Conservation (phyloP, 2,329 filamentous ascomycete genomes). For the Arthrinium puccinioides region DNA sequence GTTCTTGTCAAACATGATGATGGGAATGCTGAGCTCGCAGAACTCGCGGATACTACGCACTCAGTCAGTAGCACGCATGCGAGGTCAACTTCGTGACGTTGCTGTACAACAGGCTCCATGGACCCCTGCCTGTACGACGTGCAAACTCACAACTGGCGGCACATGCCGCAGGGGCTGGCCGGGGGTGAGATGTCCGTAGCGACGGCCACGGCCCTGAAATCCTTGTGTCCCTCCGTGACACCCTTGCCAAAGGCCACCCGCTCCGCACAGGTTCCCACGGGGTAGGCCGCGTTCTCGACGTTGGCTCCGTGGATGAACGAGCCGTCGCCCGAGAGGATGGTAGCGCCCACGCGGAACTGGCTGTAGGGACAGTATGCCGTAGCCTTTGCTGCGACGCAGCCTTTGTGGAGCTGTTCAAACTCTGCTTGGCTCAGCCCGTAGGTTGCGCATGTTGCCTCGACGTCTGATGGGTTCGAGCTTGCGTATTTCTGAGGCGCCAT, state of each 20-base stretch:
- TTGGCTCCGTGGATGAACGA: constrained; percentile 68
- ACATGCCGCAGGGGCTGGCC: constrained; percentile 87
- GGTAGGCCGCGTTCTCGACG: constrained; percentile 88
- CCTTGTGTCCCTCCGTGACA: constrained; percentile 49
- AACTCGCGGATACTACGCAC: constrained; percentile 65
- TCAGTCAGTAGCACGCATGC: too few relatives aligned
- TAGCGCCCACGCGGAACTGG: constrained; percentile 82
- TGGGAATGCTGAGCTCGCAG: constrained; percentile 58
- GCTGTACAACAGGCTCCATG: too few relatives aligned
- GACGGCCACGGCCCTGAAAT: constrained; percentile 76
- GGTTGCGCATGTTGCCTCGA: constrained; percentile 26
- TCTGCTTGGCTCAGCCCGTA: constrained; percentile 53
- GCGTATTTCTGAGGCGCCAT: constrained; percentile 12
- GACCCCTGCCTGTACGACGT: too few relatives aligned
- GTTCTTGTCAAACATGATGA: constrained; percentile 90
- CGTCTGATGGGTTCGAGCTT: constrained; percentile 17
- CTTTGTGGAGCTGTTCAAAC: constrained; percentile 54
- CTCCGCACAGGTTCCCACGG: constrained; percentile 93
- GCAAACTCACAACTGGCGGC: constrained; percentile 84
- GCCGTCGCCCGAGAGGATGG: constrained; percentile 54
- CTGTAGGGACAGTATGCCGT: constrained; percentile 91
- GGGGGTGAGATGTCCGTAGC: constrained; percentile 68
- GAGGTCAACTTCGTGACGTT: too few relatives aligned
- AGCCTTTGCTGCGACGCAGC: constrained; percentile 64
- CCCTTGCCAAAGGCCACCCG: constrained; percentile 80